A percentile compares a stretch with the other conserved stretches of the same genome.
Evolutionary conservation across 257 asterid species (phyloP).

Genomic region (Anisodus acutangulus): DNA sequence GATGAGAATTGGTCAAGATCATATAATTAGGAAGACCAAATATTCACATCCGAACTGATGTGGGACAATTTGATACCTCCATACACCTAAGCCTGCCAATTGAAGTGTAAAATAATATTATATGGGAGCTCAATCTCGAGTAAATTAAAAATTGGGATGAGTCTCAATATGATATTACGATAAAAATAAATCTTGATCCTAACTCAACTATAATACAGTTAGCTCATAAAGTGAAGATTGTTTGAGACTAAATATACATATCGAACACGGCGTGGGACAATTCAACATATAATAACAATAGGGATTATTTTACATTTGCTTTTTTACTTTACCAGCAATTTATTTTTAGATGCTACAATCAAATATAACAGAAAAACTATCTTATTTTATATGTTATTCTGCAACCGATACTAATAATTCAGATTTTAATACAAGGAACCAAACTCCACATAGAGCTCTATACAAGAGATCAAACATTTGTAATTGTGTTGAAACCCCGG

Average conservation of each 20-base stretch:
- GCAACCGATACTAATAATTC: background rate
- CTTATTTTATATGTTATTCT: background rate
- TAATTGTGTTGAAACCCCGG: too few species aligned
- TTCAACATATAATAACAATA: background rate
- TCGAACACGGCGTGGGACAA: background rate
- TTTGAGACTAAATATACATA: background rate
- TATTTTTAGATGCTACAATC: background rate
- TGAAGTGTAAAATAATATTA: background rate
- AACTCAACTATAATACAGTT: too few species aligned
- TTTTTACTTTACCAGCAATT: background rate
- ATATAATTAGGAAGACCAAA: too few species aligned
- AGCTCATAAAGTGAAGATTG: too few species aligned
- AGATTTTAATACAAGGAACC: background rate
- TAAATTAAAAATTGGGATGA: too few species aligned
- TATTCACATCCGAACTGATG: fast-evolving
- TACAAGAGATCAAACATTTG: too few species aligned
- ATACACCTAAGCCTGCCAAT: background rate
- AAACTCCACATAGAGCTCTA: too few species aligned
- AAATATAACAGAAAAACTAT: background rate
- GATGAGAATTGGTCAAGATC: too few species aligned
- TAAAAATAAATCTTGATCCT: too few species aligned
- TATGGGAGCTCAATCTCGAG: too few species aligned
- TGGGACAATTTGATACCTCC: background rate
- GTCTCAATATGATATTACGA: too few species aligned
- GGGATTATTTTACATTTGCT: background rate